A percentile compares a stretch with the other conserved stretches of the same genome.
Evolutionary conservation across 1,284 basidiomycete genomes (phyloP).

Genomic region (Cryptococcus jaspeensis): DNA sequence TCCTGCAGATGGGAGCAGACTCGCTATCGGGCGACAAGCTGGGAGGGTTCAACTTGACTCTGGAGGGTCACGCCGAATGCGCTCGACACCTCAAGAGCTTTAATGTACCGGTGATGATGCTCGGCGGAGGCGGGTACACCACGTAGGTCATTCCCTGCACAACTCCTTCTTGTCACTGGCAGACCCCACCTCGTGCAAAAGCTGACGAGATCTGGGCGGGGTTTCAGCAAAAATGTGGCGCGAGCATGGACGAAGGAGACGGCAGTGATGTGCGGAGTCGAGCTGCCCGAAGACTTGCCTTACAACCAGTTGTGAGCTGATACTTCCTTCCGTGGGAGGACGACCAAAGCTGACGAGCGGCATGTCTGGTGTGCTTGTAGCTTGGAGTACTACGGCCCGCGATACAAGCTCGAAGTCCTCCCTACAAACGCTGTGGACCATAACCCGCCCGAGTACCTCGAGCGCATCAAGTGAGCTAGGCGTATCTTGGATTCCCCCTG

Average conservation of each 20-base stretch:
- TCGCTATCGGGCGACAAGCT: slow-evolving; percentile 93
- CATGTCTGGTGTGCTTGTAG: slow-evolving; percentile 14
- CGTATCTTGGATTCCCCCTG: neutral
- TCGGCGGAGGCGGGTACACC: slow-evolving; percentile 97
- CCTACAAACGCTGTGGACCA: slow-evolving; percentile 93
- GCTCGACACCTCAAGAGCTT: slow-evolving; percentile 82
- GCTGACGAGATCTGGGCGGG: slow-evolving; percentile 2
- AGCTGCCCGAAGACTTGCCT: slow-evolving; percentile 80
- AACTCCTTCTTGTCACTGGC: neutral
- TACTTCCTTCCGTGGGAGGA: too few relatives aligned
- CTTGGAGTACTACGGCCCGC: slow-evolving; percentile 96
- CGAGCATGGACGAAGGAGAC: slow-evolving; percentile 97
- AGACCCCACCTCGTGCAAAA: neutral
- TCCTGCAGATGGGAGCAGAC: slow-evolving; percentile 95
- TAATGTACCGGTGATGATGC: slow-evolving; percentile 82
- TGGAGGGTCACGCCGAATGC: slow-evolving; percentile 91
- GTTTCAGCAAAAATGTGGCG: slow-evolving; percentile 75
- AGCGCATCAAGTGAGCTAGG: slow-evolving; percentile 71
- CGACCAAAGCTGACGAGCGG: too few relatives aligned
- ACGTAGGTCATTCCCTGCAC: slow-evolving; percentile 32
- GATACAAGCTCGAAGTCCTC: slow-evolving; percentile 88
- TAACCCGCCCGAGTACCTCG: slow-evolving; percentile 80
- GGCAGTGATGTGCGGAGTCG: slow-evolving; percentile 82
- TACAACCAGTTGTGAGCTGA: slow-evolving; percentile 76
- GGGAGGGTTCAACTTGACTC: slow-evolving; percentile 93